Evolutionary conservation across 441 rosid species (phyloP).

Genomic region (Macaranga tanarius): DNA sequence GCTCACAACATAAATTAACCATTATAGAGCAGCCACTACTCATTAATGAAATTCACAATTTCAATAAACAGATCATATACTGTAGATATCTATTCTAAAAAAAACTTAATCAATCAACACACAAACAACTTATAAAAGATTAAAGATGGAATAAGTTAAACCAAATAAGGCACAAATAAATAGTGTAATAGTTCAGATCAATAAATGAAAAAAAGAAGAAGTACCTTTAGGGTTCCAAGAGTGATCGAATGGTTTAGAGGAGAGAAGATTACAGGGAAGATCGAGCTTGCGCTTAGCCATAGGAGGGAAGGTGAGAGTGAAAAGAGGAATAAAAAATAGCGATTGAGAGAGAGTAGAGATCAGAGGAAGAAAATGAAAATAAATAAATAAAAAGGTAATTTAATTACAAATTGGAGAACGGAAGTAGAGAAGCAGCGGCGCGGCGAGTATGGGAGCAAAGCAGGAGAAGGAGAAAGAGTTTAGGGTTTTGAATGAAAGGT

Average conservation of each 20-base stretch:
- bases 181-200: too few species aligned
- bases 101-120: neutral
- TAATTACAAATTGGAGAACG: neutral
- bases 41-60: too few species aligned
- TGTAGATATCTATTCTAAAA: too few species aligned
- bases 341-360: neutral
- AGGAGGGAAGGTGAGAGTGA: constrained; percentile 15
- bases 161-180: too few species aligned
- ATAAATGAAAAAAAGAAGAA: too few species aligned
- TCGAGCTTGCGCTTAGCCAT: constrained; percentile 77
- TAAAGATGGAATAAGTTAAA: too few species aligned
- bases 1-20: too few species aligned
- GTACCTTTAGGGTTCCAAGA: constrained; percentile 51
- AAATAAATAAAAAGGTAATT: neutral
- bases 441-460: neutral
- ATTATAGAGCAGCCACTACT: too few species aligned
- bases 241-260: constrained; percentile 56
- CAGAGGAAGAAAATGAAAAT: neutral
- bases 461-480: neutral
- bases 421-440: neutral
- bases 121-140: too few species aligned
- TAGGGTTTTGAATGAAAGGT: constrained; percentile 27
- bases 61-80: too few species aligned
- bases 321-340: too few species aligned
- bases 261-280: constrained; percentile 74